Conservation (phyloP, 2,329 filamentous ascomycete genomes). For the Apiospora arundinis region DNA sequence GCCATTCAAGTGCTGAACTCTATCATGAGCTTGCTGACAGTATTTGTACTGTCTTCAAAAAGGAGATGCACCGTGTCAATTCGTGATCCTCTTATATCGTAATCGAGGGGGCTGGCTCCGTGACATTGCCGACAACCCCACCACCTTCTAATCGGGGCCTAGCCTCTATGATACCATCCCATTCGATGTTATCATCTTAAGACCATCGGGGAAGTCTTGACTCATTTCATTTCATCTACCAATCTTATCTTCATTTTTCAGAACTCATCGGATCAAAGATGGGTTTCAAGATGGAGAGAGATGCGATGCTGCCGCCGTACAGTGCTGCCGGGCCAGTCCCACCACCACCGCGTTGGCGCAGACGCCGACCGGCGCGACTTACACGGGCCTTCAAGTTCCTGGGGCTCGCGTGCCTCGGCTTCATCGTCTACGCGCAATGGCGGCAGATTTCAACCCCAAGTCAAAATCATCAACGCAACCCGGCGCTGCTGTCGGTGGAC, state of each 20-base stretch:
- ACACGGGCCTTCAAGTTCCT: conserved; percentile 52
- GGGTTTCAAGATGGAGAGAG: conserved; percentile 47
- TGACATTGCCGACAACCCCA: neutral
- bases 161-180: conserved; percentile 9
- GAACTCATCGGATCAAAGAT: conserved; percentile 26
- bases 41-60: too few relatives aligned
- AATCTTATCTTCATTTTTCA: neutral
- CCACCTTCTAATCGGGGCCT: conserved; percentile 6
- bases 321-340: conserved; percentile 40
- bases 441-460: conserved; percentile 42
- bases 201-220: neutral
- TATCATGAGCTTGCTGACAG: too few relatives aligned
- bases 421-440: conserved; percentile 59
- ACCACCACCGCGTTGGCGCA: conserved; percentile 32
- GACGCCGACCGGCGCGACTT: conserved; percentile 46
- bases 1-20: too few relatives aligned
- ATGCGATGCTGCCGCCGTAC: conserved; percentile 49
- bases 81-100: neutral
- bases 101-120: neutral
- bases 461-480: conserved; percentile 12
- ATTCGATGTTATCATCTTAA: neutral
- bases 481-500: conserved; percentile 52
- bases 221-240: neutral
- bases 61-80: neutral
- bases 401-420: conserved; percentile 54